A percentile compares a stretch with the other conserved stretches of the same genome.
Conservation (phyloP, 495 filamentous ascomycete species). For the Tuber microsphaerosporum region DNA sequence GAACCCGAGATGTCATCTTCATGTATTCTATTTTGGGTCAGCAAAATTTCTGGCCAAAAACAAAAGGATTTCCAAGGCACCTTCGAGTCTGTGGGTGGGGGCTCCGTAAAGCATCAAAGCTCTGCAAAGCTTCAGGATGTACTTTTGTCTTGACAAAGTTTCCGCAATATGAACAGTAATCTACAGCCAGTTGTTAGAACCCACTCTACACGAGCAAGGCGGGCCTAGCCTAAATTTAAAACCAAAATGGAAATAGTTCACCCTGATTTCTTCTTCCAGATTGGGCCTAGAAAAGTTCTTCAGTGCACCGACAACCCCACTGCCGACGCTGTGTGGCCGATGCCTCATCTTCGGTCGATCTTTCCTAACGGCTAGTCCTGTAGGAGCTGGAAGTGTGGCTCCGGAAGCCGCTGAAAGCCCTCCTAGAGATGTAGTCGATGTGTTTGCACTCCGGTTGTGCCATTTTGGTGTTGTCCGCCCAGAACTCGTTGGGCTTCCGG, state of each 20-base stretch:
- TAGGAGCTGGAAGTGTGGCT: conserved; percentile 37
- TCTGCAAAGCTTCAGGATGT: conserved; percentile 75
- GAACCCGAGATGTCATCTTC: conserved; percentile 78
- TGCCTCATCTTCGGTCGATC: conserved; percentile 45
- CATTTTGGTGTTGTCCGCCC: conserved; percentile 61
- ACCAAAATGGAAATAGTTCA: conserved; percentile 39
- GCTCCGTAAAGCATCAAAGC: conserved; percentile 77
- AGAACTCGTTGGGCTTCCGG: conserved; percentile 46
- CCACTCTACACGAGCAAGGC: neutral
- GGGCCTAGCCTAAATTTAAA: conserved; percentile 6
- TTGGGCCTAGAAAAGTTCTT: conserved; percentile 49
- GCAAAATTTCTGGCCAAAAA: neutral
- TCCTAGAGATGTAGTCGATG: conserved; percentile 49
- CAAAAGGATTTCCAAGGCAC: conserved; percentile 14
- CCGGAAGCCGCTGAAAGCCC: conserved; percentile 45
- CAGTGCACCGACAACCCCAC: conserved; percentile 41
- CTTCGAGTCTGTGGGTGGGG: conserved; percentile 49
- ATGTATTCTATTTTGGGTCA: conserved; percentile 57
- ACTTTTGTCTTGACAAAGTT: conserved; percentile 69
- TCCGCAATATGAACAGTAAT: conserved; percentile 90
- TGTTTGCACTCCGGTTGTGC: conserved; percentile 54
- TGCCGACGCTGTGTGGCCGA: conserved; percentile 45
- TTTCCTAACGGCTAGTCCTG: conserved; percentile 39
- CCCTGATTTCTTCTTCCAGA: conserved; percentile 60
- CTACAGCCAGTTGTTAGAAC: conserved; percentile 14